Percentiles rank a stretch among this genome's conserved stretches.
Evolutionary conservation across 495 filamentous ascomycete species (phyloP).

Genomic region (Venustampulla echinocandica): DNA sequence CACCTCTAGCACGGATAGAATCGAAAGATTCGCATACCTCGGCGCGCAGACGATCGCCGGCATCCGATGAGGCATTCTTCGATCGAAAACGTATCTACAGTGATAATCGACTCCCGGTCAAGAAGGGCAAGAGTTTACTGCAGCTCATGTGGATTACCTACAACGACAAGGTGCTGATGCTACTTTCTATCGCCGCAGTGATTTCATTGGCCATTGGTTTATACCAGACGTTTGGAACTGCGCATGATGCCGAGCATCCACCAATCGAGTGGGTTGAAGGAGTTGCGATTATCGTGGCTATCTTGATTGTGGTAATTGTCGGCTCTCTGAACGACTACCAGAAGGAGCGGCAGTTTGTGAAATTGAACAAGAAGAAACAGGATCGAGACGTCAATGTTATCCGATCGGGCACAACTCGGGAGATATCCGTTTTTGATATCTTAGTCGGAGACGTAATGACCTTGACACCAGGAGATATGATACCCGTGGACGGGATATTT

Average conservation of each 20-base stretch:
- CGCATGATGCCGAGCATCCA: conserved; percentile 37
- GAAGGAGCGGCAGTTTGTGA: conserved; percentile 69
- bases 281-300: conserved; percentile 63
- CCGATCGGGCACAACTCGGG: conserved; percentile 65
- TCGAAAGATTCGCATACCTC: conserved; percentile 12
- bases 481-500: conserved; percentile 74
- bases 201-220: conserved; percentile 77
- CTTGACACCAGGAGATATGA: conserved; percentile 80
- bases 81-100: conserved; percentile 57
- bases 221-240: conserved; percentile 44
- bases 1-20: conserved; percentile 10
- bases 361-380: conserved; percentile 70
- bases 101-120: conserved; percentile 65
- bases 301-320: conserved; percentile 58
- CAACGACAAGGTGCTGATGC: conserved; percentile 76
- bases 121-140: conserved; percentile 64
- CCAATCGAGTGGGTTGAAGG: conserved; percentile 70
- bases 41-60: not conserved
- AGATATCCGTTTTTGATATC: conserved; percentile 74
- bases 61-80: conserved; percentile 17
- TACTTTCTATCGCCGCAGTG: conserved; percentile 68
- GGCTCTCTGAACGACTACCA: conserved; percentile 64
- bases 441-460: conserved; percentile 78
- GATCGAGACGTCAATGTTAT: conserved; percentile 70
- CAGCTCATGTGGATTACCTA: conserved; percentile 78